Evolutionary conservation across 2,329 filamentous ascomycete genomes (phyloP), one percentile per base, ranked within the genome.

Genomic region (Sordariomycetes sp.): DNA sequence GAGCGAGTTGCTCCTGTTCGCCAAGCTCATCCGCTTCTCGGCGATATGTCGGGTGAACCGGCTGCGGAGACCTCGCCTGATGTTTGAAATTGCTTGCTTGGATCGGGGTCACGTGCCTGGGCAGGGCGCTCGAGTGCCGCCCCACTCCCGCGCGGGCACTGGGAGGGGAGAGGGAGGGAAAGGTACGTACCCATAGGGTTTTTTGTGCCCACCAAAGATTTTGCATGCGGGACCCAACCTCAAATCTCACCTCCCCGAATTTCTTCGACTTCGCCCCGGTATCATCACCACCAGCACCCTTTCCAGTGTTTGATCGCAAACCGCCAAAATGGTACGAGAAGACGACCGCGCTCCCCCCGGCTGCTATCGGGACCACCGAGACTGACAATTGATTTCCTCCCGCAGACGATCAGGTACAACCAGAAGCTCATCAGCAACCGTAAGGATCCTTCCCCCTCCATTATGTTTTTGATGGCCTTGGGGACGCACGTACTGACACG

Each of bases 331-430:
- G 78, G 77, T 79, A 74, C 69, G 74, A 50, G 20, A 22, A n/a
- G 40, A 46, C 40, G 40, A 16, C 40, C 8, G 7, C 16, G 3
- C 7, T 61, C 63, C 56, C 59, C 59, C 57, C 35, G 60, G 64
- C 61, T 63, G 61, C 61, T 60, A 50, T 11, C 11, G 20, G 40
- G 8, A 50, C 11, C 3, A 67, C 66, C 64, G 70, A 71, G 62
- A 69, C 69, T 70, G 59, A 69, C 60, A 55, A 65, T 67, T 14
- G 18, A 48, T 58, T 58, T 16, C 63, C 68, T 63, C 66, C 69
- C 59, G 67, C 72, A 87, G 92, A 89, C 93, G 85, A 96, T 97
- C 90, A 96, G 96, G 87, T 91, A 97, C 89, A 97, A 97, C 83
- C 91, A 97, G 84, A 89, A 93, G 83, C 88, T 97, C 79, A 88